Base-by-base conservation (phyloP, 129 eudicot species). In the Mikania micrantha region DNA sequence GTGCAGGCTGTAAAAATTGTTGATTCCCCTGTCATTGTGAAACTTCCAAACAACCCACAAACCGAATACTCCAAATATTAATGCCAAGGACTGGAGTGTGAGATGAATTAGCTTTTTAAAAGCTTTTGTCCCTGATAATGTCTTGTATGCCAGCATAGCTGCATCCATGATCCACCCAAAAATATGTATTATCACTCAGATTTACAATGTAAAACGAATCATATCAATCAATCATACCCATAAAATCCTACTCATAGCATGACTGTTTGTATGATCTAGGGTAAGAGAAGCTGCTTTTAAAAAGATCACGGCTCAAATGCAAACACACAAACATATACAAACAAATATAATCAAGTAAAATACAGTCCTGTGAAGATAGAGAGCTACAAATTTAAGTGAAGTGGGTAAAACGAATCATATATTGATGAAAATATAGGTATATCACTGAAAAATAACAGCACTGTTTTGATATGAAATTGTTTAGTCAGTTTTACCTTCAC, bases 101-200 rank as follows among this genome's bases (percentile, higher is more conserved):
- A 92, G 89, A 82, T 92, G 98, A 42, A 86, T 74, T 71, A 67
- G 54, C 70, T 92, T 92, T 41, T 86, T 85, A 60, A 73, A 71
- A 63, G 29, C 77, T 74, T 88, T 88, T 40, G 94, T 86, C 74
- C 98, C 95, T 3, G 98, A 66, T 21, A 84, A 78, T 0, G 89
- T 92, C 80, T 88, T 92, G 85, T 88, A 92, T 35, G 83, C 98
- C 66, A 92, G 80, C 88, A 92, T 82, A 29, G 96, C 98, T 92
- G 87, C 87, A 78, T 38, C 19, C 65, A 64, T 39, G 45, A 53
- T 52, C 54, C 49, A 81, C 64, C 56, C 54, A 15, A 17, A 66
- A 19, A 41, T 35, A 69, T 3, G 20, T 11, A 31, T 66, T 44
- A 57, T 50, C 20, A 31, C 52, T 4, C 17, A 38, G 3, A 7